Evolutionary conservation across 306 rosid genomes (phyloP).

Genomic region (Aeschynomene evenia): DNA sequence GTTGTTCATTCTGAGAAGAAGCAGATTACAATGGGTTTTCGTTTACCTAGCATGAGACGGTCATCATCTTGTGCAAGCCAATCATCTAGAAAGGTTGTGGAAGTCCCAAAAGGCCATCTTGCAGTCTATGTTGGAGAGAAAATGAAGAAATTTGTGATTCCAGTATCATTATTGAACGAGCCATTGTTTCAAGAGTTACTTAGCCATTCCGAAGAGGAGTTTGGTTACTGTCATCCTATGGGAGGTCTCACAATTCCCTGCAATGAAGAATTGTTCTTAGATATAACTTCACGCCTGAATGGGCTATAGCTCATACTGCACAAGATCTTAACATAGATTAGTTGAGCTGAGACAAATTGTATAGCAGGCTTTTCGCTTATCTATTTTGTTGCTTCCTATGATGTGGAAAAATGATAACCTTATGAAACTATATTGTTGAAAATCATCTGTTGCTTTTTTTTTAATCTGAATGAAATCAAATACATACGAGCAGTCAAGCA

Average conservation of each 20-base stretch:
- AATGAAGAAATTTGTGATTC: slow-evolving; percentile 46
- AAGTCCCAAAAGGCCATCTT: slow-evolving; percentile 47
- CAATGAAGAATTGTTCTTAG: slow-evolving; percentile 40
- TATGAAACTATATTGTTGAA: not conserved
- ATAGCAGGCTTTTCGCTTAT: not conserved
- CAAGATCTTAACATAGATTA: not conserved
- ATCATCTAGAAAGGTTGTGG: not conserved
- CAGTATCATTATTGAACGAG: slow-evolving; percentile 39
- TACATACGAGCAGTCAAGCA: not conserved
- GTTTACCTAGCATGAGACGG: slow-evolving; percentile 28
- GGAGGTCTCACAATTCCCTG: slow-evolving; percentile 55
- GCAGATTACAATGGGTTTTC: slow-evolving; percentile 35
- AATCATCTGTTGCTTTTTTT: not conserved
- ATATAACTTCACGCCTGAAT: slow-evolving; percentile 32
- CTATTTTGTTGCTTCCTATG: not conserved
- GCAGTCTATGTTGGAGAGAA: slow-evolving; percentile 57
- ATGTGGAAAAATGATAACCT: not conserved
- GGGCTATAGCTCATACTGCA: not conserved
- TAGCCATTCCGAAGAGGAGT: slow-evolving; percentile 46
- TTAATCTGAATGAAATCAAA: not conserved
- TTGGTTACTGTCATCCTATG: slow-evolving; percentile 51
- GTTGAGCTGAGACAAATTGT: slow-evolving; percentile 19
- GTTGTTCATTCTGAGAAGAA: not conserved
- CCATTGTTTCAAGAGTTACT: slow-evolving; percentile 44
- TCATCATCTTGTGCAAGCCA: slow-evolving; percentile 25